phyloP scores from a whole-genome alignment of 805 yeast species.

The Kregervanrija fluxuum region DNA sequence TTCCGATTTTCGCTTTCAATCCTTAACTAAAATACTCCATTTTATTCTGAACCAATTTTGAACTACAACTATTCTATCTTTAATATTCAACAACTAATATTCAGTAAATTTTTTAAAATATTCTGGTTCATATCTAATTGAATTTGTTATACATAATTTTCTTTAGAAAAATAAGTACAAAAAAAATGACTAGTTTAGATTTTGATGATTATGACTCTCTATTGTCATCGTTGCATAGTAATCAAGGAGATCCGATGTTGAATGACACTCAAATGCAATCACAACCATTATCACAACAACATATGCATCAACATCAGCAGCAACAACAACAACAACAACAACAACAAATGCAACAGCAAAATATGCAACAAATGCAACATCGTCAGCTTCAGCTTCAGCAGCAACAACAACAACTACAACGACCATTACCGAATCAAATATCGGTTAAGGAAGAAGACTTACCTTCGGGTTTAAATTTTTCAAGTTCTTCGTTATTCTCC shows the following conservation, averaged over 20 bases:
- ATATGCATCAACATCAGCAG: conserved; percentile 7
- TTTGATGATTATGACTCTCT: conserved; percentile 27
- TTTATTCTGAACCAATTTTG: too few relatives aligned
- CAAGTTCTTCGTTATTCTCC: not conserved
- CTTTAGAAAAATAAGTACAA: too few relatives aligned
- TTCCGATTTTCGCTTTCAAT: too few relatives aligned
- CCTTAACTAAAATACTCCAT: too few relatives aligned
- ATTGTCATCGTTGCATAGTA: conserved; percentile 19
- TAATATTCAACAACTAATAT: too few relatives aligned
- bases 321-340: conserved; percentile 7
- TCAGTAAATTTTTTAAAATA: too few relatives aligned
- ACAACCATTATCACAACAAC: not conserved
- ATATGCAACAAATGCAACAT: conserved; percentile 2
- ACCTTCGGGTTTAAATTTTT: not conserved
- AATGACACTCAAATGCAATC: conserved; percentile 1
- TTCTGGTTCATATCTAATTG: too few relatives aligned
- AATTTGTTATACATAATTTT: too few relatives aligned
- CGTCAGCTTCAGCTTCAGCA: conserved; percentile 7
- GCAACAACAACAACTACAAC: conserved; percentile 2
- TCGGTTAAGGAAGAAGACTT: not conserved
- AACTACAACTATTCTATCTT: too few relatives aligned
- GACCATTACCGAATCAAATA: not conserved
- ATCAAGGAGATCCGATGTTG: not conserved
- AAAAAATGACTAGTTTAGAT: conserved; percentile 20
- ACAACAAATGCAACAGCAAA: conserved; percentile 4